A percentile compares a stretch with the other conserved stretches of the same genome.
phyloP scores from a whole-genome alignment of 2,329 filamentous ascomycete genomes.

The Phaeosphaeria sp. region DNA sequence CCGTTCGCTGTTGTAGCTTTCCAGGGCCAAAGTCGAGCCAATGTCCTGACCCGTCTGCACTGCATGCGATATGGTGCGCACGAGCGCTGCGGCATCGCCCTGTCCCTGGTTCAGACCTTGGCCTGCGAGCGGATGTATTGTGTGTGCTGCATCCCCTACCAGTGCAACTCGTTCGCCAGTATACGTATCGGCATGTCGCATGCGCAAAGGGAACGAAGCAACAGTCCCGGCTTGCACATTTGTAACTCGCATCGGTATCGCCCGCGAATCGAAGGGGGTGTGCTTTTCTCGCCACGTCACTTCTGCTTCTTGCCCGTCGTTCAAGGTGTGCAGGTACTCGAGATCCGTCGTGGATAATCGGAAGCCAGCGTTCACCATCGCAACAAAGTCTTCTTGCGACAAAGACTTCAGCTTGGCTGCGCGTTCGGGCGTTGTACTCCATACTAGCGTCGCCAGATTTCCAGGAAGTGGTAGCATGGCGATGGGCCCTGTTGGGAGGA shows the following conservation, averaged over 20 bases:
- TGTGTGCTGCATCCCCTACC: conserved; percentile 93
- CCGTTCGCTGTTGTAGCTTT: conserved; percentile 79
- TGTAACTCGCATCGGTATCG: conserved; percentile 69
- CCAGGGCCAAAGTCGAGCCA: conserved; percentile 77
- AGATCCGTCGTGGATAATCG: conserved; percentile 80
- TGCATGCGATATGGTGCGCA: conserved; percentile 75
- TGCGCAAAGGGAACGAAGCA: conserved; percentile 87
- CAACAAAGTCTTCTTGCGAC: conserved; percentile 73
- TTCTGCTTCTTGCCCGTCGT: conserved; percentile 68
- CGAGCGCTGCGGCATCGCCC: conserved; percentile 82
- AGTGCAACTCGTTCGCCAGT: conserved; percentile 88
- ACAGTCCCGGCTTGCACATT: conserved; percentile 79
- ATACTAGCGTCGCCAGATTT: conserved; percentile 84
- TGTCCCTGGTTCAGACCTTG: conserved; percentile 95
- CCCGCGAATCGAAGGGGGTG: conserved; percentile 58
- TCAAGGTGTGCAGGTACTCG: conserved; percentile 76
- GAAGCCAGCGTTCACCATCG: conserved; percentile 94
- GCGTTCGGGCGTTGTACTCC: conserved; percentile 86
- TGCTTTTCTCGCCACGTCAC: conserved; percentile 82
- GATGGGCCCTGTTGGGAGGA: conserved; percentile 89
- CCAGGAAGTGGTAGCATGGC: conserved; percentile 90
- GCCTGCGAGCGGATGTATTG: conserved; percentile 90
- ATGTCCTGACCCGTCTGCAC: conserved; percentile 87
- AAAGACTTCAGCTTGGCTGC: conserved; percentile 82
- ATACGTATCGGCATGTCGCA: conserved; percentile 95